Evolutionary conservation across 441 rosid species (phyloP), one percentile per base, ranked within the genome.

Genomic region (Biscutella auriculata): DNA sequence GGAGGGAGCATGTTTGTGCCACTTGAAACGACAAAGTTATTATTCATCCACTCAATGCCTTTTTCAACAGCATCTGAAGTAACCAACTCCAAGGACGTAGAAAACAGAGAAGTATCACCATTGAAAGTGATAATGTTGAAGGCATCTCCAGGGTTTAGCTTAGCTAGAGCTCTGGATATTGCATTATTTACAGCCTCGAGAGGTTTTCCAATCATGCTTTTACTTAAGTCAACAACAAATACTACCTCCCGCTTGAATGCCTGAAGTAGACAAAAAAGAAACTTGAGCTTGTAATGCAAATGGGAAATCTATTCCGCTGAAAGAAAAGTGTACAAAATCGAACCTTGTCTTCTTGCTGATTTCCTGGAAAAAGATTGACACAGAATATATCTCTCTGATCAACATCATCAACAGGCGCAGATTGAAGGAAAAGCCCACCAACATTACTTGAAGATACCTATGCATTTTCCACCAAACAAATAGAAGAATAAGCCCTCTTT

Each of bases 351-450:
- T n/a, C n/a, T n/a, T n/a, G n/a, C 21, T 78, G 79, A 72, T 62
- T 72, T 75, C 87, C 97, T 3, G 97, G 96, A 50, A 79, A 74
- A 71, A 95, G 82, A 73, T 76, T 83, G 41, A 78, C 26, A 30
- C 78, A 84, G 55, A 86, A 86, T 72, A 82, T 82, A 41, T 86
- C 95, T 70, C 98, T 82, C 78, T 87, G 97, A 75, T 90, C 95
- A 64, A 47, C 60, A 70, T 94, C 99, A 33, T 79, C 68, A 28
- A 73, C 45, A 28, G 87, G 73, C n/a, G 96, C 90, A 60, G 97
- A 76, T 73, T 83, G 97, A 76, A 95, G 72, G 57, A 95, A 80
- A 53, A 88, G 81, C 30, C 83, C 79, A 37, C 99, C 99, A 66
- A 84, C 73, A 64, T 74, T 72, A 71, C 73, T 69, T 8, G 86